Percentiles rank a stretch among this genome's conserved stretches.
These are phyloP conservation scores for Stevia rebaudiana DNA, from an alignment of 140 eudicot genomes.

Conservation along the genomic window DNA sequence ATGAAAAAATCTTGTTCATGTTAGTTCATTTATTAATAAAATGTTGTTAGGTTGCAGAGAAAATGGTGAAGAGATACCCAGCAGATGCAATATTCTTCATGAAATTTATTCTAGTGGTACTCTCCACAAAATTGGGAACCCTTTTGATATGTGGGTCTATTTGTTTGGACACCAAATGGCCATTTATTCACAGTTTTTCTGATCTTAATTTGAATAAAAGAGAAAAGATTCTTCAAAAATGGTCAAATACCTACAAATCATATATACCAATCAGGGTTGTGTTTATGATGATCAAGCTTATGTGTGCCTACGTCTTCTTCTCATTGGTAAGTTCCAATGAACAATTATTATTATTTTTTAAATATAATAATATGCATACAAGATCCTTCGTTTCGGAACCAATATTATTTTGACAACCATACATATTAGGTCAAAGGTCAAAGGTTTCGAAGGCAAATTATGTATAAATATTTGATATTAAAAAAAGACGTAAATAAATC, in stretches of 20 bases:
- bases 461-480: no score
- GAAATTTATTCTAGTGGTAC: constrained; percentile 37
- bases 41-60: constrained; percentile 54
- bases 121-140: constrained; percentile 75
- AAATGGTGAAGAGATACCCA: constrained; percentile 42
- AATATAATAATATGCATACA: no score
- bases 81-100: constrained; percentile 48
- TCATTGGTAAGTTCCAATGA: constrained; percentile 35
- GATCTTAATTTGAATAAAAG: constrained; percentile 54
- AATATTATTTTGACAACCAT: no score
- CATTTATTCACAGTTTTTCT: constrained; percentile 66
- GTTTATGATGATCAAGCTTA: constrained; percentile 46
- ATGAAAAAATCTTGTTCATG: no score
- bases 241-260: constrained; percentile 45
- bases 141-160: constrained; percentile 60
- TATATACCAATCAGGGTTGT: constrained; percentile 48
- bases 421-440: no score
- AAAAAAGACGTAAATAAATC: no score
- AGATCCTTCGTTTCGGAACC: no score
- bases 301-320: constrained; percentile 46
- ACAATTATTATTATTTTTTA: background rate
- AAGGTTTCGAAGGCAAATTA: no score
- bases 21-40: no score
- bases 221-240: constrained; percentile 63
- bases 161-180: constrained; percentile 74